Percentiles rank a stretch among this genome's conserved stretches.
These are phyloP conservation scores for Phylloporus arenicola DNA, from an alignment of 768 basidiomycete species.

Conservation along the genomic window DNA sequence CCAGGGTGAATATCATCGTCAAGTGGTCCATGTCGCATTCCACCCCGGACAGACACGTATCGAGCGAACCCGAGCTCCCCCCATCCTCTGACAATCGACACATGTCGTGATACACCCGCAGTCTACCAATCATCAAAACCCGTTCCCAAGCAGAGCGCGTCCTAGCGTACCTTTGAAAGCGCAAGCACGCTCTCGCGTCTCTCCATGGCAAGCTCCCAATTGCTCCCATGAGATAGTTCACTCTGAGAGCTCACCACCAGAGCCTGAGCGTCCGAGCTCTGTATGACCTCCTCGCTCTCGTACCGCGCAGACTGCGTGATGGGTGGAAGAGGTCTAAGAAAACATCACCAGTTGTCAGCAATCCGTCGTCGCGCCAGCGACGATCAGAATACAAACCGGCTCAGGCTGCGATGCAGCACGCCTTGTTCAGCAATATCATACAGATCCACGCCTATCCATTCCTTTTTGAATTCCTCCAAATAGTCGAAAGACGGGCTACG, in stretches of 20 bases:
- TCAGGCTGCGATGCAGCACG: neutral
- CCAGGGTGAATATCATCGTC: neutral
- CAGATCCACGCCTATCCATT: neutral
- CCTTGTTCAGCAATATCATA: conserved; percentile 7
- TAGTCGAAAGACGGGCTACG: conserved; percentile 6
- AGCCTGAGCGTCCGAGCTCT: neutral
- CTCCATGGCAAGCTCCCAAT: neutral
- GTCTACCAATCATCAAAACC: conserved; percentile 6
- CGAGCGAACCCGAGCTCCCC: neutral
- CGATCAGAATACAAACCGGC: conserved; percentile 5
- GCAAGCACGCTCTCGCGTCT: neutral
- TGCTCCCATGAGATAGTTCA: neutral
- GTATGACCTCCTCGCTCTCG: neutral
- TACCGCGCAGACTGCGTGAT: neutral
- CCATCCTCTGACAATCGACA: conserved; percentile 3
- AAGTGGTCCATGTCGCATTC: neutral
- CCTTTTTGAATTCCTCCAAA: neutral
- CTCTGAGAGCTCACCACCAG: neutral
- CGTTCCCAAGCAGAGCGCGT: neutral
- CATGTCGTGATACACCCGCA: neutral
- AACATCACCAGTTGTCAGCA: neutral
- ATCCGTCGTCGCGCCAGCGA: neutral
- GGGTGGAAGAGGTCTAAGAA: neutral
- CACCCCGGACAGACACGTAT: neutral
- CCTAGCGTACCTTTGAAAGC: conserved; percentile 4